phyloP scores from a whole-genome alignment of 345 rosid species.

The Eucalyptus virginea region DNA sequence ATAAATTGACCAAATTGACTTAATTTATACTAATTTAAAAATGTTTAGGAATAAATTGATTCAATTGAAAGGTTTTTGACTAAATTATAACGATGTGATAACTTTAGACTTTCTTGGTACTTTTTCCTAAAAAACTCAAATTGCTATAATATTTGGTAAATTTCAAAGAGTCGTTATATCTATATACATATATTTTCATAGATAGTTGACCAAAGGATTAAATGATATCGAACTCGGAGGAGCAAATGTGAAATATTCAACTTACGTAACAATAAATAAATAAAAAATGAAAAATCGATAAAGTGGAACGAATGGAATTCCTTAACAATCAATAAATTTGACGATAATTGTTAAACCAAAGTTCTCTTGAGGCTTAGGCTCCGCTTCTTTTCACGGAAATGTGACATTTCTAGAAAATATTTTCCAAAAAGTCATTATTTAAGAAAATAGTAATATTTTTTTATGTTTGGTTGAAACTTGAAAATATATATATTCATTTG shows the following conservation, averaged over 20 bases:
- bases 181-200: neutral
- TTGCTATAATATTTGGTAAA: neutral
- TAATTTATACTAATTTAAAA: too few species aligned
- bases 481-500: neutral
- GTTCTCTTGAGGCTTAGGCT: neutral
- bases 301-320: neutral
- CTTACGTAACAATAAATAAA: neutral
- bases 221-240: neutral
- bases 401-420: too few species aligned
- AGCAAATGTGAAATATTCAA: neutral
- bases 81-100: too few species aligned
- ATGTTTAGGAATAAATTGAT: too few species aligned
- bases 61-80: fast-evolving
- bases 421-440: too few species aligned
- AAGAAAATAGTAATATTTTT: too few species aligned
- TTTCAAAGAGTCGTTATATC: neutral
- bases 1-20: too few species aligned
- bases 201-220: neutral
- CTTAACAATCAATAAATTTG: neutral
- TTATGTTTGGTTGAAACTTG: neutral
- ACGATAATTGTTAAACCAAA: neutral
- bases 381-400: fast-evolving
- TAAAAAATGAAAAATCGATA: neutral
- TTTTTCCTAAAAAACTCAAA: neutral
- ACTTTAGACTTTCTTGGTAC: too few species aligned